phyloP scores from a whole-genome alignment of 2,329 filamentous ascomycete genomes.

The Fusarium sp. region DNA sequence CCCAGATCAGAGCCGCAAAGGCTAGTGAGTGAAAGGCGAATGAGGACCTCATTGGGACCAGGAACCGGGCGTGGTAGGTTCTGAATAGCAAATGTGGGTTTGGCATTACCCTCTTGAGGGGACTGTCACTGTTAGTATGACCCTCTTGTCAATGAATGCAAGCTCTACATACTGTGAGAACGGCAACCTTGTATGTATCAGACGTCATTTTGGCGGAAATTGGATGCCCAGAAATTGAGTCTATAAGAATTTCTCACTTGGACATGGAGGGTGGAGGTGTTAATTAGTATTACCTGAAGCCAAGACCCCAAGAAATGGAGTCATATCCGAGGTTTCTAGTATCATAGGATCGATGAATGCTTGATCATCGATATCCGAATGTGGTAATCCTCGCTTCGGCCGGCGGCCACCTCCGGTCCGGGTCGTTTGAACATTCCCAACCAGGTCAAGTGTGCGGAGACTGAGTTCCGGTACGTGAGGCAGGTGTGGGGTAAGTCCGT shows the following conservation, averaged over 20 bases:
- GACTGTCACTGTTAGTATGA: conserved; percentile 15
- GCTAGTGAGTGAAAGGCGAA: conserved; percentile 55
- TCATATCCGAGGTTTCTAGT: background rate
- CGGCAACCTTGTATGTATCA: conserved; percentile 26
- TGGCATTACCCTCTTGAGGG: conserved; percentile 21
- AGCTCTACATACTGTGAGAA: conserved; percentile 20
- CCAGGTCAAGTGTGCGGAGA: conserved; percentile 21
- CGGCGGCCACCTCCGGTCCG: conserved; percentile 23
- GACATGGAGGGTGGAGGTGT: background rate
- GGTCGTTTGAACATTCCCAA: conserved; percentile 38
- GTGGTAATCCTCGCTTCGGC: conserved; percentile 5
- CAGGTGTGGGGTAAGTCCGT: background rate
- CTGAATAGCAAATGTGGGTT: conserved; percentile 28
- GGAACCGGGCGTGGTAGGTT: conserved; percentile 23
- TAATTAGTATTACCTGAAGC: background rate
- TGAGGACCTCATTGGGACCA: conserved; percentile 51
- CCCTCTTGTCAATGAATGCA: background rate
- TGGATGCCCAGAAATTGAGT: background rate
- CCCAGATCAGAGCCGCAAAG: conserved; percentile 59
- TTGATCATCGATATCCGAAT: background rate
- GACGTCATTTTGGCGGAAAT: conserved; percentile 8
- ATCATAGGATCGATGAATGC: background rate
- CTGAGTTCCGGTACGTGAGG: conserved; percentile 3
- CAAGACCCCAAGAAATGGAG: background rate
- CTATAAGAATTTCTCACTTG: background rate